Conservation (phyloP, 352 stramenopile genomes). For the Globisporangium orthogonon region DNA sequence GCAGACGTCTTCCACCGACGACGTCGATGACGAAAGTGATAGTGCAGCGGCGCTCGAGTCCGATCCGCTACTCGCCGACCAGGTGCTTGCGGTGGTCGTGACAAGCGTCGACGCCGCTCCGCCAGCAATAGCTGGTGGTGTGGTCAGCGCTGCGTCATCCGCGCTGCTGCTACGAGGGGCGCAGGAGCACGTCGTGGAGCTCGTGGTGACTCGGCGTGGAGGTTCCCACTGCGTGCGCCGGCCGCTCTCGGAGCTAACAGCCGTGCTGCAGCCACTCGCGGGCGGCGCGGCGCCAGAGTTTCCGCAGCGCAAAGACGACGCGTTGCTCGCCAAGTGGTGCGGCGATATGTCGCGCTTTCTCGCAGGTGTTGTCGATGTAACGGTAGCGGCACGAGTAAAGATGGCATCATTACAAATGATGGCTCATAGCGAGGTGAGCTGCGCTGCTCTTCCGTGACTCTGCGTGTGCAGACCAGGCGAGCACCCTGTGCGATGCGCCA, state of each 20-base stretch:
- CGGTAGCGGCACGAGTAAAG: not conserved
- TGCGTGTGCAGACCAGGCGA: constrained; percentile 9
- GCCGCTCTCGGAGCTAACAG: constrained; percentile 30
- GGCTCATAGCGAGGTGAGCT: not conserved
- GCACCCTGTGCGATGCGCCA: constrained; percentile 21
- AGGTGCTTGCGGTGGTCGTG: constrained; percentile 53
- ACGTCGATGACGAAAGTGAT: not conserved
- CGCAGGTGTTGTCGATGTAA: constrained; percentile 7
- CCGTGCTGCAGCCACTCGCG: constrained; percentile 19
- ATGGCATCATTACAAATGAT: not conserved
- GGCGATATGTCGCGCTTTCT: constrained; percentile 55
- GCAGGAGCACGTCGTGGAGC: constrained; percentile 40
- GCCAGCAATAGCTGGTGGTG: constrained; percentile 11
- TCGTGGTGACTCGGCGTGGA: constrained; percentile 46
- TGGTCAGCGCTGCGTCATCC: constrained; percentile 27
- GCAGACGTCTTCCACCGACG: not conserved
- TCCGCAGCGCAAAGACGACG: constrained; percentile 38
- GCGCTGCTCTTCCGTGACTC: not conserved
- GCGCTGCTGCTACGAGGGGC: constrained; percentile 14
- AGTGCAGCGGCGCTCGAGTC: not conserved
- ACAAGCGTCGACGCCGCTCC: constrained; percentile 44
- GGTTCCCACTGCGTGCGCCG: constrained; percentile 53
- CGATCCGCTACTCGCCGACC: constrained; percentile 18
- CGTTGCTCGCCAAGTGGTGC: constrained; percentile 60
- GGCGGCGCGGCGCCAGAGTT: constrained; percentile 17